A percentile compares a stretch with the other conserved stretches of the same genome.
Conservation (phyloP, 1,284 basidiomycete species). For the Moniliella sp. region DNA sequence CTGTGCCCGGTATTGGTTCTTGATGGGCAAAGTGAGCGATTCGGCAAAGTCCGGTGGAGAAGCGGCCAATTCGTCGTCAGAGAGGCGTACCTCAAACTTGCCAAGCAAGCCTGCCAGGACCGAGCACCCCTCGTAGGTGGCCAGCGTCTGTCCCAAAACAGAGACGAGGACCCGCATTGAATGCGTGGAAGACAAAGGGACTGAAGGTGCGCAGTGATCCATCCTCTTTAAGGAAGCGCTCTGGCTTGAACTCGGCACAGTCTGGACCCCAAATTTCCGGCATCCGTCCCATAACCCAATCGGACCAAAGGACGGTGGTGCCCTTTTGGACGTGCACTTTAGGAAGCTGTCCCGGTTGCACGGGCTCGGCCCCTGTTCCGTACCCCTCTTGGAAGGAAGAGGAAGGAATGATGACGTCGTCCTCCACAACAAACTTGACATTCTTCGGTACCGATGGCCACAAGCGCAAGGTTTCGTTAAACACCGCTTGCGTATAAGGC, state of each 20-base stretch:
- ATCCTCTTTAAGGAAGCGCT: constrained; percentile 15
- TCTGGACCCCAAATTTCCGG: constrained; percentile 18
- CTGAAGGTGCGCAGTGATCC: constrained; percentile 4
- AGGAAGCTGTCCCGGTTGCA: neutral
- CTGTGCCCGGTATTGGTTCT: no score
- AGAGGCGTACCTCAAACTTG: no score
- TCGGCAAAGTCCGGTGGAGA: no score
- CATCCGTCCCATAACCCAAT: constrained; percentile 20
- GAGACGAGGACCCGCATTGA: constrained; percentile 15
- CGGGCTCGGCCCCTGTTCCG: neutral
- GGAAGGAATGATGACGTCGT: neutral
- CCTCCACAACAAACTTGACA: constrained; percentile 1
- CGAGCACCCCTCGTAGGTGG: no score
- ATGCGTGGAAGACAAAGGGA: constrained; percentile 16
- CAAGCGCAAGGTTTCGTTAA: constrained; percentile 15
- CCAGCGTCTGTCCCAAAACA: constrained; percentile 20
- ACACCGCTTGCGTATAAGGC: constrained; percentile 14
- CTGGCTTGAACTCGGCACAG: constrained; percentile 13
- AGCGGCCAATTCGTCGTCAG: no score
- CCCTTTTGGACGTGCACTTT: constrained; percentile 6
- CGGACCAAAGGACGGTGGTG: constrained; percentile 17
- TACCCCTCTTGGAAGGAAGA: neutral
- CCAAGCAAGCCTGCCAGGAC: no score
- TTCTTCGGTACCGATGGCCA: constrained; percentile 25
- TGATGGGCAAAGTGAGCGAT: no score